Base-by-base conservation (phyloP, 495 filamentous ascomycete species). In the Neurospora sp. region DNA sequence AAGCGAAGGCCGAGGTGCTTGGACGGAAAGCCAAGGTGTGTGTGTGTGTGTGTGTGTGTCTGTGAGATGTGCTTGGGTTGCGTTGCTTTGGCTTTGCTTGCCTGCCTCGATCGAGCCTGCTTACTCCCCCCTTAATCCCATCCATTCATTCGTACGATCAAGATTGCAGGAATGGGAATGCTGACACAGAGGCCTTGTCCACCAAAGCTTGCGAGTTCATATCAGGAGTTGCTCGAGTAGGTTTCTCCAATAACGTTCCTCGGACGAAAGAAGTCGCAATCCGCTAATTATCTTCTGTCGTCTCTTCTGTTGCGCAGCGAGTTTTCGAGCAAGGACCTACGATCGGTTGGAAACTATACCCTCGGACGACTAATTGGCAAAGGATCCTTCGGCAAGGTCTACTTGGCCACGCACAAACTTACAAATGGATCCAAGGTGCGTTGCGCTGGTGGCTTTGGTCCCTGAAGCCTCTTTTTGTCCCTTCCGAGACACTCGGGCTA, bases 321-420 rank as follows among this genome's bases (percentile, higher is more conserved):
- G 82, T 99, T 99, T 84, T 93, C 93, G 69, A 94, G 92, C 75
- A 92, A 92, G 78, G 96, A 98, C 73, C 88, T 99, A 70, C 90
- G 91, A 74, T 92, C 89, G 46, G 96, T 99, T 72, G 96, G 96
- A 70, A 99, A 98, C 82, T 99, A 99, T 83, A 90, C 91, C 40
- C 85, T 98, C 20, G 96, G 95, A 41, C 89, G 90, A 71, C 85
- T 99, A 69, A 97, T 99, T 79, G 96, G 96, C 70, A 98, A 98
- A 80, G 96, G 96, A 42, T 97, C 93, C 69, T 99, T 98, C 83
- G 96, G 96, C 76, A 98, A 98, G 84, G 96, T 98, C 72, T 99
- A 98, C 81, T 88, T 99, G 75, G 96, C 96, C 72, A 90, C 91
- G 35, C 96, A 99, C 83, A 98, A 97, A 81, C 93, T 99, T 82